Percentiles rank a stretch among this genome's conserved stretches.
Conservation (phyloP, 345 rosid species). For the Populus nigra region DNA sequence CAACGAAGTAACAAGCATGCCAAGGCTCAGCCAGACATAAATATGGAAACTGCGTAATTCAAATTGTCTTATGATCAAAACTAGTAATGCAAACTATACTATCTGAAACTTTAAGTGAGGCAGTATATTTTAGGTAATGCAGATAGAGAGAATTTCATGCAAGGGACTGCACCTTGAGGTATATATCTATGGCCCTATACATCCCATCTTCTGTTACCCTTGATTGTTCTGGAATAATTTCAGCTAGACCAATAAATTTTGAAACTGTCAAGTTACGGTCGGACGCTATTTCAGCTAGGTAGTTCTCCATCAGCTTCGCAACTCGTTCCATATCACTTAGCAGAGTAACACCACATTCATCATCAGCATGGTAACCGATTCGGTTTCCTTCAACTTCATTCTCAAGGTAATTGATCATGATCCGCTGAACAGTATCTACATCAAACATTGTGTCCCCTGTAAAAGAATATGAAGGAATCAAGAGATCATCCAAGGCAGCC, state of each 20-base stretch:
- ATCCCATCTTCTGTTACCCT: slow-evolving; percentile 85
- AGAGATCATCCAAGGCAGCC: slow-evolving; percentile 79
- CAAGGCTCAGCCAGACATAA: neutral
- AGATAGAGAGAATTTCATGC: neutral
- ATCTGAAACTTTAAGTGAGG: neutral
- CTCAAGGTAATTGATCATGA: slow-evolving; percentile 69
- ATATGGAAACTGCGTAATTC: neutral
- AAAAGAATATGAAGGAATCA: slow-evolving; percentile 75
- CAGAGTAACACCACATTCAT: slow-evolving; percentile 44
- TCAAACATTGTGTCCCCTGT: slow-evolving; percentile 79
- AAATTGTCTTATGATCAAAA: neutral
- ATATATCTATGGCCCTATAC: slow-evolving; percentile 84
- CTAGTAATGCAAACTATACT: neutral
- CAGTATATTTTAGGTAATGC: neutral
- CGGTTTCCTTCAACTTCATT: slow-evolving; percentile 47
- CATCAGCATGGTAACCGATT: slow-evolving; percentile 33
- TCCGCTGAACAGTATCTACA: slow-evolving; percentile 73
- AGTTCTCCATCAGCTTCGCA: slow-evolving; percentile 85
- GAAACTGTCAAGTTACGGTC: slow-evolving; percentile 61
- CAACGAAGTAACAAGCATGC: neutral
- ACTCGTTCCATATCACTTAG: slow-evolving; percentile 68
- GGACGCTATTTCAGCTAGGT: slow-evolving; percentile 81
- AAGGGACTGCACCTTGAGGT: slow-evolving; percentile 64
- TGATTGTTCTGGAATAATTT: slow-evolving; percentile 76
- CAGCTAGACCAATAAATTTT: slow-evolving; percentile 63